These are phyloP conservation scores for Fereydounia khargensis DNA, from an alignment of 1,284 basidiomycete genomes.

Conservation along the genomic window DNA sequence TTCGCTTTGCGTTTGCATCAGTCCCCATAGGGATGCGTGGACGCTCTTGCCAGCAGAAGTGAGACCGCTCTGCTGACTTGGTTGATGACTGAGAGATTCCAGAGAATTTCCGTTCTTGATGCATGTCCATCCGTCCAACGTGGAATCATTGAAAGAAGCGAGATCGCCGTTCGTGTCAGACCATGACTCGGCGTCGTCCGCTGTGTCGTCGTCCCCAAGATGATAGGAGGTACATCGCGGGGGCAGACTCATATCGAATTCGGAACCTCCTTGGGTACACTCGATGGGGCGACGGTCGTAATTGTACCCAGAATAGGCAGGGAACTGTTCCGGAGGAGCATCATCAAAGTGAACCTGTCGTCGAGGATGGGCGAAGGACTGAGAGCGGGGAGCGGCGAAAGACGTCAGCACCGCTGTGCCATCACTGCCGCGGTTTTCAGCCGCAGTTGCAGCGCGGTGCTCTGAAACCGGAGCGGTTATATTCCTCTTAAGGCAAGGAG, in stretches of 20 bases:
- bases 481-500: conserved; percentile 33
- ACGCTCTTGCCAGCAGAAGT: conserved; percentile 22
- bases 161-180: conserved; percentile 14
- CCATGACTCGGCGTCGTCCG: conserved; percentile 15
- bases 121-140: conserved; percentile 35
- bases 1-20: no score
- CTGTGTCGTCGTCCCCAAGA: conserved; percentile 17
- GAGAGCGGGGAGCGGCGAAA: conserved; percentile 9
- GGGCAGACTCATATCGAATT: conserved; percentile 41
- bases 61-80: conserved; percentile 26
- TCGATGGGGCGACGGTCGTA: conserved; percentile 47
- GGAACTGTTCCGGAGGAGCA: conserved; percentile 36
- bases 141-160: conserved; percentile 15
- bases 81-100: conserved; percentile 19
- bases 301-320: conserved; percentile 24
- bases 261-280: conserved; percentile 40
- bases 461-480: conserved; percentile 5
- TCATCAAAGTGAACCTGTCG: conserved; percentile 40
- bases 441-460: conserved; percentile 14
- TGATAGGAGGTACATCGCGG: conserved; percentile 19
- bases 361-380: conserved; percentile 1
- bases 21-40: neutral
- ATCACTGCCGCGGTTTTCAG: neutral
- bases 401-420: conserved; percentile 14
- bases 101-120: conserved; percentile 39